phyloP scores from a whole-genome alignment of 2,329 filamentous ascomycete species.

The Pseudocercospora eumusae region DNA sequence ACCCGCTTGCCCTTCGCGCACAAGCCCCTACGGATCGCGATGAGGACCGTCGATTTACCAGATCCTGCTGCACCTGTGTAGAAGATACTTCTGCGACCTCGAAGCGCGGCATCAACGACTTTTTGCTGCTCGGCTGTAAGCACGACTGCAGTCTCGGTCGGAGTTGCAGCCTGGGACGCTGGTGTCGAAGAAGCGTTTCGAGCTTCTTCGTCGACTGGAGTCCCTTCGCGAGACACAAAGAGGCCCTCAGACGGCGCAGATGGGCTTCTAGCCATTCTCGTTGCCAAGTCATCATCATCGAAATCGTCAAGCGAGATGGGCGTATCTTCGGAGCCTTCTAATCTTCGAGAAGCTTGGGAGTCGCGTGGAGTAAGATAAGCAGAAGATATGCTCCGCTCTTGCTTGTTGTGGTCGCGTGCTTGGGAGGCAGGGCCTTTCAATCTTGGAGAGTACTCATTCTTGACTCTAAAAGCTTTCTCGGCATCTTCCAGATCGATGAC shows the following conservation, averaged over 20 bases:
- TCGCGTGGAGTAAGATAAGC: not conserved
- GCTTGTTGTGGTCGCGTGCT: too few relatives aligned
- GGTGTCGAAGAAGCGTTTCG: too few relatives aligned
- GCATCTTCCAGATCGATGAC: not conserved
- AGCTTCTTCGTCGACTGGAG: too few relatives aligned
- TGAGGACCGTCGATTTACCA: slow-evolving; percentile 60
- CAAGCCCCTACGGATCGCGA: slow-evolving; percentile 49
- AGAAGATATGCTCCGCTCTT: not conserved
- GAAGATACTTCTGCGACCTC: slow-evolving; percentile 56
- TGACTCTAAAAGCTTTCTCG: not conserved
- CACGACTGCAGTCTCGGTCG: not conserved
- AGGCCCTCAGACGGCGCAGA: too few relatives aligned
- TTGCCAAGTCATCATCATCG: too few relatives aligned
- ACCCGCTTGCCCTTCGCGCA: slow-evolving; percentile 43
- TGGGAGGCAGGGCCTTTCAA: too few relatives aligned
- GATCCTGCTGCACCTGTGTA: slow-evolving; percentile 65
- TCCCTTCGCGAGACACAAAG: too few relatives aligned
- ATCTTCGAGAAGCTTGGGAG: not conserved
- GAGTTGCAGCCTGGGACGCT: too few relatives aligned
- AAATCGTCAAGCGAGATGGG: too few relatives aligned
- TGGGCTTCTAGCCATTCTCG: too few relatives aligned
- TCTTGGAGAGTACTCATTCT: too few relatives aligned
- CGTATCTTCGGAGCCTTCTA: too few relatives aligned
- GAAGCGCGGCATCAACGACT: not conserved
- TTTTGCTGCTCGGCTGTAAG: not conserved